Evolutionary conservation across 257 asterid species (phyloP).

Genomic region (Nicotiana attenuata): DNA sequence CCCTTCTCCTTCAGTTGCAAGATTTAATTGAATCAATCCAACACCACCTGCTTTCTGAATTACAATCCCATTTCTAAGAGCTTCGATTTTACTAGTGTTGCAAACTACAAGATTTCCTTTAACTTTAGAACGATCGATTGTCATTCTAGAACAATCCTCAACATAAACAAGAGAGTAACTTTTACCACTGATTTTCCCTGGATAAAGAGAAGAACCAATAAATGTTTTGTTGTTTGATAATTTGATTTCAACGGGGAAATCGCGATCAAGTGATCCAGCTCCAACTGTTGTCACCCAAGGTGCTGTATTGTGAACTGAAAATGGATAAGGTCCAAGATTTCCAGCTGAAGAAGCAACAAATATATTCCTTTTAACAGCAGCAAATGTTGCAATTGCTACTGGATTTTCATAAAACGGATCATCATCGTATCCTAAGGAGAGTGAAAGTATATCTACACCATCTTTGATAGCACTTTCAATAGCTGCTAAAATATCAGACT

Average conservation of each 20-base stretch:
- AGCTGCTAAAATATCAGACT: constrained; percentile 3
- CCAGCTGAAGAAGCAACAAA: constrained; percentile 8
- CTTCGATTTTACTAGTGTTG: neutral
- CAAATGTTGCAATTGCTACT: constrained; percentile 5
- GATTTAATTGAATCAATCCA: constrained; percentile 3
- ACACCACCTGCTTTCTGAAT: constrained; percentile 3
- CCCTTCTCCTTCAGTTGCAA: neutral
- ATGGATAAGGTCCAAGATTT: constrained; percentile 2
- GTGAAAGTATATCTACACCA: constrained; percentile 10
- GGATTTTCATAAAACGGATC: neutral
- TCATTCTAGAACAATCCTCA: neutral
- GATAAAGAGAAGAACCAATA: constrained; percentile 1
- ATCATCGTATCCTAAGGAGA: neutral
- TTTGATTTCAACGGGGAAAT: neutral
- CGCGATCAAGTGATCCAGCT: constrained; percentile 8
- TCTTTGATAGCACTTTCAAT: constrained; percentile 11
- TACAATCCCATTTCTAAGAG: neutral
- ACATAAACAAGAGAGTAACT: neutral
- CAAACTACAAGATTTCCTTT: neutral
- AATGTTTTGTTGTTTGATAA: neutral
- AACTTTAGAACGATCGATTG: neutral
- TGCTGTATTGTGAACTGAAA: neutral
- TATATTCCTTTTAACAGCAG: constrained; percentile 5
- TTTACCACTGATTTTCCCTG: neutral
- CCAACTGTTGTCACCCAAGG: constrained; percentile 16